Evolutionary conservation across 495 filamentous ascomycete genomes (phyloP).

Genomic region (Hyphodiscus hymeniophilus): DNA sequence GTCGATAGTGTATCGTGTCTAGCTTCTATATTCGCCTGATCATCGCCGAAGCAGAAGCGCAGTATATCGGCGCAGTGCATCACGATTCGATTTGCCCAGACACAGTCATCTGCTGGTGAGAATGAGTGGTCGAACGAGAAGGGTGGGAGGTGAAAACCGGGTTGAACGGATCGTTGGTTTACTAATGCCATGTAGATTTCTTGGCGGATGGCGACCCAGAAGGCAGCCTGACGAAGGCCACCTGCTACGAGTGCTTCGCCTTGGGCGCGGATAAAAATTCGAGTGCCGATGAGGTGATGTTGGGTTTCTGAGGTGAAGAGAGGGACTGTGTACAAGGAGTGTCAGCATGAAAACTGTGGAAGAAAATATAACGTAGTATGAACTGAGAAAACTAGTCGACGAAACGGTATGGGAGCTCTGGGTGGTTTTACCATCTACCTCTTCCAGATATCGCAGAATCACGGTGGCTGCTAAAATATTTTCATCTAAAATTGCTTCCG

Average conservation of each 20-base stretch:
- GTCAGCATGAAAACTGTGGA: too few relatives aligned
- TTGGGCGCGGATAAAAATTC: constrained; percentile 14
- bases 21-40: constrained; percentile 8
- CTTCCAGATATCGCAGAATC: constrained; percentile 30
- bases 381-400: too few relatives aligned
- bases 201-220: constrained; percentile 30
- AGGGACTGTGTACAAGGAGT: too few relatives aligned
- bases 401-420: too few relatives aligned
- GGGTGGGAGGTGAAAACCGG: too few relatives aligned
- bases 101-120: constrained; percentile 25
- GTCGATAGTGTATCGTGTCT: constrained; percentile 24
- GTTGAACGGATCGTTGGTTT: constrained; percentile 26
- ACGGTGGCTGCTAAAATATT: constrained; percentile 26
- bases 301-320: too few relatives aligned
- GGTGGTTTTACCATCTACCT: too few relatives aligned
- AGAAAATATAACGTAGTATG: too few relatives aligned
- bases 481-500: constrained; percentile 26
- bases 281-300: too few relatives aligned
- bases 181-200: constrained; percentile 30
- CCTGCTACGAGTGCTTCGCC: constrained; percentile 2
- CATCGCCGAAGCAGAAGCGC: constrained; percentile 25
- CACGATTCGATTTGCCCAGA: constrained; percentile 26
- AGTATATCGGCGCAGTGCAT: constrained; percentile 24
- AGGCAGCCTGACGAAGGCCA: constrained; percentile 28
- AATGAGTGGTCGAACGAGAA: constrained; percentile 22